Evolutionary conservation across 2,329 filamentous ascomycete species (phyloP).

Genomic region (Exophiala sp.): DNA sequence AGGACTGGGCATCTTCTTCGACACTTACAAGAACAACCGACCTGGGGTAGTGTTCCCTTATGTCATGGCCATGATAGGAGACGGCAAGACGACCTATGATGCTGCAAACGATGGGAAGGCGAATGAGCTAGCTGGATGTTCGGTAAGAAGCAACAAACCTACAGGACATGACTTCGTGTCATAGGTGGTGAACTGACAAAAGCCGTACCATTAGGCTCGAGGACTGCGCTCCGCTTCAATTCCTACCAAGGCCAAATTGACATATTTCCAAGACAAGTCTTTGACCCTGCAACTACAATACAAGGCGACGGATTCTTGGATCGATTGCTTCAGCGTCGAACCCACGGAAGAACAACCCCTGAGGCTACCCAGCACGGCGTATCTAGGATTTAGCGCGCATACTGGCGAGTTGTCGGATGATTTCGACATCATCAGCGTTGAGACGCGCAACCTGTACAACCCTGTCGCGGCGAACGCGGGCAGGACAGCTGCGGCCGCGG

Average conservation of each 20-base stretch:
- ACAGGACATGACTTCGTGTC: background rate
- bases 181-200: conserved; percentile 2
- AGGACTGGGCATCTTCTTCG: conserved; percentile 89
- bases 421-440: conserved; percentile 88
- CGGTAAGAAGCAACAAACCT: conserved; percentile 44
- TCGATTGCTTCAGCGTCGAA: conserved; percentile 71
- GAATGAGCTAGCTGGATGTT: conserved; percentile 90
- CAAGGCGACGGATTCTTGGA: conserved; percentile 84
- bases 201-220: conserved; percentile 53
- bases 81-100: conserved; percentile 83
- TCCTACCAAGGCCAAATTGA: conserved; percentile 79
- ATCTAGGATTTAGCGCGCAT: conserved; percentile 63
- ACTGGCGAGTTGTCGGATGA: conserved; percentile 96
- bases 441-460: conserved; percentile 82
- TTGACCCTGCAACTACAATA: conserved; percentile 90
- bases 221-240: conserved; percentile 74
- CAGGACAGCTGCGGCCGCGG: conserved; percentile 17
- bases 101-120: conserved; percentile 91
- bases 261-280: conserved; percentile 94
- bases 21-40: conserved; percentile 99
- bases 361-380: conserved; percentile 68
- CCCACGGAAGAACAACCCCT: conserved; percentile 58
- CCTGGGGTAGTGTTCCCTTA: conserved; percentile 94
- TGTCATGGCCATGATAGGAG: conserved; percentile 96
- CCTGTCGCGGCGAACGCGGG: conserved; percentile 34